phyloP scores from a whole-genome alignment of 2,329 filamentous ascomycete species.

The Cytospora leucostoma region DNA sequence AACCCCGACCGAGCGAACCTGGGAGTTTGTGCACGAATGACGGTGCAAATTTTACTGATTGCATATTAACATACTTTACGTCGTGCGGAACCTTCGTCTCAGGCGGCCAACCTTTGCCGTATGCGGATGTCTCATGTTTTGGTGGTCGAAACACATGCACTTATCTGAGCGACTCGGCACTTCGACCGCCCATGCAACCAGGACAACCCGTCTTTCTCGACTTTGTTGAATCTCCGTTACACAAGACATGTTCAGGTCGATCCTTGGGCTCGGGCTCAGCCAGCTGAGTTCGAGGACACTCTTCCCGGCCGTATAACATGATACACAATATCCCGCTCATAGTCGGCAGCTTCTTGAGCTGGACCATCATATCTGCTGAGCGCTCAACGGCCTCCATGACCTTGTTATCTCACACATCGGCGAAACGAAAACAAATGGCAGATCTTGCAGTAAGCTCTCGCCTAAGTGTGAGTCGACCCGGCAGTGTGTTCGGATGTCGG shows the following conservation, averaged over 20 bases:
- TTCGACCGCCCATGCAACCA: not conserved
- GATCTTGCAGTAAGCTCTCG: not conserved
- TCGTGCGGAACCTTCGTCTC: not conserved
- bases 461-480: not conserved
- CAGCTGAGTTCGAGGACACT: not conserved
- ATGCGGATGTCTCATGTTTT: not conserved
- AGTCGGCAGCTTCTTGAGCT: too few relatives aligned
- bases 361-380: too few relatives aligned
- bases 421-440: too few relatives aligned
- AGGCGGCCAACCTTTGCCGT: not conserved
- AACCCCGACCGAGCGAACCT: not conserved
- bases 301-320: not conserved
- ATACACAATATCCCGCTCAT: not conserved
- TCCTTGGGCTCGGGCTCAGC: not conserved
- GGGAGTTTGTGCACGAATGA: not conserved
- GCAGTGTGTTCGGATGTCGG: not conserved
- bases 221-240: not conserved
- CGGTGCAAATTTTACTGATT: not conserved
- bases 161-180: not conserved
- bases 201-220: not conserved
- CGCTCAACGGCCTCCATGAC: too few relatives aligned
- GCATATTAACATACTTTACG: not conserved
- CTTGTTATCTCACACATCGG: too few relatives aligned
- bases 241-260: not conserved
- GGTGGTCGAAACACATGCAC: not conserved